phyloP scores from a whole-genome alignment of 2,329 filamentous ascomycete genomes.

The Trichophyton verrucosum region DNA sequence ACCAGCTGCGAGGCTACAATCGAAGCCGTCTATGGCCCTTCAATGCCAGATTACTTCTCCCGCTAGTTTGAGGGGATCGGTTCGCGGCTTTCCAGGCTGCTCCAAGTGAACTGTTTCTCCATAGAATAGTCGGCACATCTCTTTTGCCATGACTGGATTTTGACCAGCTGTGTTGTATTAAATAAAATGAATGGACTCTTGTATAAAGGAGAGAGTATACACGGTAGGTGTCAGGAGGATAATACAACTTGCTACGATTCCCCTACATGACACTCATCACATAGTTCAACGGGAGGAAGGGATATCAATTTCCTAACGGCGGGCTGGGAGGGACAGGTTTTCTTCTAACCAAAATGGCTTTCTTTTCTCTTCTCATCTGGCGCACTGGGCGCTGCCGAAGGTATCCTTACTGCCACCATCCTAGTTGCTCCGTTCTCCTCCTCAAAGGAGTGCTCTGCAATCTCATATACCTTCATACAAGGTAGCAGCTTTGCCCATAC shows the following conservation, averaged over 20 bases:
- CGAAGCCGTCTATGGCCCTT: slow-evolving; percentile 6
- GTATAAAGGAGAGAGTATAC: not conserved
- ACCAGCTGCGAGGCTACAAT: not conserved
- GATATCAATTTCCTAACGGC: not conserved
- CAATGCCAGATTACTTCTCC: slow-evolving; percentile 29
- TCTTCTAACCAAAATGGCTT: not conserved
- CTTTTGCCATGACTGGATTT: not conserved
- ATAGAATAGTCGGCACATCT: slow-evolving; percentile 36
- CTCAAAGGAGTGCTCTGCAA: slow-evolving; percentile 40
- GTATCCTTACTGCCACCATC: not conserved
- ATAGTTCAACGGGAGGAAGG: not conserved
- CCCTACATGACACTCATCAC: not conserved
- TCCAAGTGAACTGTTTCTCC: slow-evolving; percentile 29
- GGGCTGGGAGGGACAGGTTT: not conserved
- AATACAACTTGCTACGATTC: not conserved
- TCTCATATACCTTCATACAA: slow-evolving; percentile 35
- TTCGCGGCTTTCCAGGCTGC: slow-evolving; percentile 17
- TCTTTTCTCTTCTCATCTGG: not conserved
- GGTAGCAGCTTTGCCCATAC: slow-evolving; percentile 41
- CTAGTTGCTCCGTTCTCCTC: slow-evolving; percentile 2
- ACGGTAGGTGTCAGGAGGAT: not conserved
- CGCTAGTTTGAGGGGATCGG: slow-evolving; percentile 38
- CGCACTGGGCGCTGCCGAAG: not conserved
- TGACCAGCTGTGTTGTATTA: not conserved
- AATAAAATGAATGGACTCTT: not conserved